Conservation (phyloP, 768 basidiomycete species). For the Tricholoma matsutake region DNA sequence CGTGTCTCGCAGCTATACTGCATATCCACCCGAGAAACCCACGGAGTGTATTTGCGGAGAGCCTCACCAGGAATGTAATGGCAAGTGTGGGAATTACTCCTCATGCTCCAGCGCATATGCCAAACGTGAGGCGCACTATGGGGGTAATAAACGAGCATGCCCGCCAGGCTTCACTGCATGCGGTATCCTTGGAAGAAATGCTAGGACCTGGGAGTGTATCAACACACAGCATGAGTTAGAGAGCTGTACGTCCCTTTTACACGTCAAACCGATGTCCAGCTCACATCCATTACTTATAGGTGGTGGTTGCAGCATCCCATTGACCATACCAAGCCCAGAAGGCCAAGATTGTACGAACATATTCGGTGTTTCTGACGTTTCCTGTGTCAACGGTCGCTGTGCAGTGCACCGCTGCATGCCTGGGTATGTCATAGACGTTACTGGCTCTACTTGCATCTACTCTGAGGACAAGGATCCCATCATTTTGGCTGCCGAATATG, state of each 20-base stretch:
- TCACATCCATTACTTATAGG: constrained; percentile 27
- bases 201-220: constrained; percentile 47
- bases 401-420: constrained; percentile 42
- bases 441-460: constrained; percentile 25
- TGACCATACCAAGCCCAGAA: constrained; percentile 22
- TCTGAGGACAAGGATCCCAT: constrained; percentile 21
- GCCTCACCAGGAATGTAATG: constrained; percentile 46
- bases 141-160: constrained; percentile 29
- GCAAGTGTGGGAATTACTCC: constrained; percentile 37
- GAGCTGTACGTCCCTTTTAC: constrained; percentile 40
- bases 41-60: constrained; percentile 39
- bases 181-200: constrained; percentile 36
- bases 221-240: constrained; percentile 46
- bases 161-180: constrained; percentile 39
- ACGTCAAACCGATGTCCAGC: not conserved
- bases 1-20: constrained; percentile 17
- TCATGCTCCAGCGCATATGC: constrained; percentile 32
- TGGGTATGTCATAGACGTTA: constrained; percentile 31
- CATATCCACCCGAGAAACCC: constrained; percentile 30
- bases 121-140: constrained; percentile 28
- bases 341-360: constrained; percentile 51
- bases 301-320: constrained; percentile 43
- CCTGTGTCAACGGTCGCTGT: constrained; percentile 43
- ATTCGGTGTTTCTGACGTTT: constrained; percentile 45
- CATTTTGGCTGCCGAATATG: constrained; percentile 27